Percentiles rank a stretch among this genome's conserved stretches.
These are phyloP conservation scores for Lithospermum erythrorhizon DNA, from an alignment of 257 asterid genomes.

Conservation along the genomic window DNA sequence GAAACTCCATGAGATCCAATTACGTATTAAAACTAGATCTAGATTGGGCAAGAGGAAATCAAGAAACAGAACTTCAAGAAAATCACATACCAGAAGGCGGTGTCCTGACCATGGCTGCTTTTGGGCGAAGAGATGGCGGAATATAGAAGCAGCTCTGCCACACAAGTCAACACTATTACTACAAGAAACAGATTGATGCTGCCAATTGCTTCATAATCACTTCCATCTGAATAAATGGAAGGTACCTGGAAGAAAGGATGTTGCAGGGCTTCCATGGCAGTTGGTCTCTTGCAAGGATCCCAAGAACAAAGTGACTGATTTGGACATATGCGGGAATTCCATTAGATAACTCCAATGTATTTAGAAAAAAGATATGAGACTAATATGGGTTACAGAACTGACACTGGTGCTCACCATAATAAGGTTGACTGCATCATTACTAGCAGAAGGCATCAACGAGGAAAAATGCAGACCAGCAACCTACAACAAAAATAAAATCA, in stretches of 20 bases:
- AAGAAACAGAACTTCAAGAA: neutral
- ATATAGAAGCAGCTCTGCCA: conserved; percentile 70
- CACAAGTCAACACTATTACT: conserved; percentile 3
- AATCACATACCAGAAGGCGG: conserved; percentile 64
- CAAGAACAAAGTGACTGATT: conserved; percentile 79
- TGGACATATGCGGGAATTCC: neutral
- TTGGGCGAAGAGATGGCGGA: conserved; percentile 76
- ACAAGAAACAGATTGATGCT: neutral
- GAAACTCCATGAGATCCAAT: neutral
- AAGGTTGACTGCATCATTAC: conserved; percentile 65
- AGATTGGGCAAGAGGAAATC: neutral
- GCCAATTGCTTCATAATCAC: neutral
- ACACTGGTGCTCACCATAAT: conserved; percentile 27
- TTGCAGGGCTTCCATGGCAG: conserved; percentile 77
- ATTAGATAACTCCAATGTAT: conserved; percentile 1
- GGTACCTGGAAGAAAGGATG: conserved; percentile 88
- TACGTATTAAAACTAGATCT: neutral
- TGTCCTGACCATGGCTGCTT: conserved; percentile 46
- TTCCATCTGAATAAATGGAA: neutral
- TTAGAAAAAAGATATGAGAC: neutral
- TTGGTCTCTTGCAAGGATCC: conserved; percentile 87
- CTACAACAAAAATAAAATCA: conserved; percentile 10
- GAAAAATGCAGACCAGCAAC: conserved; percentile 37
- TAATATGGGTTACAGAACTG: conserved; percentile 1
- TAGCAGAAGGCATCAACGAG: conserved; percentile 56